Evolutionary conservation across 257 asterid species (phyloP), one percentile per base, ranked within the genome.

Genomic region (Nicotiana noctiflora): DNA sequence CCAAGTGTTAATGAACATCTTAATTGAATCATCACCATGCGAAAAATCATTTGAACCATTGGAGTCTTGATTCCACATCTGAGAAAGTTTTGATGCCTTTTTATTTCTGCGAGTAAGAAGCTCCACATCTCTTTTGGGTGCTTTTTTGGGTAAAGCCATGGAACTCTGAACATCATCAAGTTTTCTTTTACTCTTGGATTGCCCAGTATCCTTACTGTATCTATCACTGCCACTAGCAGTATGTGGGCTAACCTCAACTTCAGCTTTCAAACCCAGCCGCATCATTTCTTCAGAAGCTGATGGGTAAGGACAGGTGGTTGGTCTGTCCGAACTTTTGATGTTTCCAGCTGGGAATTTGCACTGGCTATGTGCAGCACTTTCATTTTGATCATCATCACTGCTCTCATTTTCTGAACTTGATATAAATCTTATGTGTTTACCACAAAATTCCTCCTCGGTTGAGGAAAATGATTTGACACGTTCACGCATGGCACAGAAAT

Each of bases 281-380:
- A 79, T 87, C 81, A 77, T 91, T 86, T 95, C 99, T 90, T 95
- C 99, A 89, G 89, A 87, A 78, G 87, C 97, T 13, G 99, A 95
- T 55, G 99, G 99, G 84, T 95, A 93, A 80, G 99, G 99, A 84
- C 99, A 95, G 32, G 91, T 90, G 84, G 91, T 88, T 55, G 89
- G 89, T 85, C 87, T 88, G 61, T 93, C 98, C 21, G 89, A 64
- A 67, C 81, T 63, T 25, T 79, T 87, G 77, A 44, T 84, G 80
- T 83, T 86, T 83, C 83, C 88, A 82, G 82, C 79, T 46, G 83
- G 65, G 70, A 76, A 70, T 77, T 84, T 86, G 76, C 67, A 78
- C 85, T 81, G 85, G 79, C 57, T 86, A 25, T 53, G 78, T 81
- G 75, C 85, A 70, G 78, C 76, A 82, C 85, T 89, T 77, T 85